Conservation (phyloP, 2,329 filamentous ascomycete genomes). For the Pseudogymnoascus sp. region DNA sequence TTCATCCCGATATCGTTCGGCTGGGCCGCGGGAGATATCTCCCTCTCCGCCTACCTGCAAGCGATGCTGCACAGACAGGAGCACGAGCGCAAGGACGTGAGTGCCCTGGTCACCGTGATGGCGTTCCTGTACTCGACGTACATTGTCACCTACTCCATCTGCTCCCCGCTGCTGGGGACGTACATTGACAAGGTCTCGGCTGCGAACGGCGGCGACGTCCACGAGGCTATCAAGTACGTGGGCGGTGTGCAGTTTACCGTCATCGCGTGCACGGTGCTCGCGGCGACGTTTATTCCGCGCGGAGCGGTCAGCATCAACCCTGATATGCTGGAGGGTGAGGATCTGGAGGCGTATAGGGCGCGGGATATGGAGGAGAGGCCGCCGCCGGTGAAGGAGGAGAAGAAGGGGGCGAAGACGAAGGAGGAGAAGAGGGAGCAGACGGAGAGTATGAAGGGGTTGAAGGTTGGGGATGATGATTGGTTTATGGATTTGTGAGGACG, state of each 20-base stretch:
- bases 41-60: slow-evolving; percentile 44
- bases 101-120: slow-evolving; percentile 44
- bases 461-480: background rate
- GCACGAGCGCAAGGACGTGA: slow-evolving; percentile 37
- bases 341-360: slow-evolving; percentile 24
- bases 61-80: slow-evolving; percentile 39
- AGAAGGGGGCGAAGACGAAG: background rate
- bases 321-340: slow-evolving; percentile 34
- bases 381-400: background rate
- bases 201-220: slow-evolving; percentile 30
- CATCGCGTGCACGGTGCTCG: slow-evolving; percentile 35
- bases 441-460: slow-evolving; percentile 2
- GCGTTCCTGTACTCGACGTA: slow-evolving; percentile 44
- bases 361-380: slow-evolving; percentile 1
- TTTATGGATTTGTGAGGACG: slow-evolving; percentile 1
- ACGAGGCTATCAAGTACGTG: slow-evolving; percentile 36
- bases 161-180: slow-evolving; percentile 37
- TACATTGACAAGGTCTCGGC: slow-evolving; percentile 40
- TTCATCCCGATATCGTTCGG: slow-evolving; percentile 42
- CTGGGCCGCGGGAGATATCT: slow-evolving; percentile 46
- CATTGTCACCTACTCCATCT: slow-evolving; percentile 40
- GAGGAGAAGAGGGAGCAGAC: background rate
- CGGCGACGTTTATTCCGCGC: slow-evolving; percentile 39
- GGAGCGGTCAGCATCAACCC: slow-evolving; percentile 40
- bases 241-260: slow-evolving; percentile 43